Base-by-base conservation (phyloP, 2,329 filamentous ascomycete genomes). In the Sporothrix pallida region DNA sequence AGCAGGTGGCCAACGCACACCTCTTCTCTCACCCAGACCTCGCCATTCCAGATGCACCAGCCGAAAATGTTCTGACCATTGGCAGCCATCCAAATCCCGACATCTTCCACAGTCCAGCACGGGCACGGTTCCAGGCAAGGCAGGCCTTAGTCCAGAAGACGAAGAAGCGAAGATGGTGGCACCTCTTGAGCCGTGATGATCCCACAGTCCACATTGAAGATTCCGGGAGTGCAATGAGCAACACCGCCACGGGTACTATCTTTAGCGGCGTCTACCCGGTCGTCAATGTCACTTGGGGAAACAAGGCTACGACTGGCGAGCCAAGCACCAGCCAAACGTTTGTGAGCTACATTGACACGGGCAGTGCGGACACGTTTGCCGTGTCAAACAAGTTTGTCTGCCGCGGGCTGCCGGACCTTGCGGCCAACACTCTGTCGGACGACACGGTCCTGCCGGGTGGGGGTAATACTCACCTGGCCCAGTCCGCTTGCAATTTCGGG, bases 401-500 rank as follows among this genome's bases (percentile, higher is more conserved):
- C 44, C 58, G 52, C 7, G 68, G 62, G 0, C 8, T 63, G 17
- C 60, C 60, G 17, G 17, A 44, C 17, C 13, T 44, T 37, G 44
- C 17, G 37, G 60, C 60, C 31, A 63, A 63, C 60, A 44, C 31
- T 9, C 9, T 44, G 2, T 44, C 37, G 5, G 60, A 63, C 17
- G 17, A 63, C 15, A 12, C 7, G 2, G 3, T 31, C 3, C 31
- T n/a, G 2, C 20, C 31, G 1, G 60, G 31, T 2, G 12, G 6
- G 17, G 15, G 15, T 26, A 62, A 7, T 12, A 26, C 10, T 56
- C 15, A 23, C 31, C 9, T 73, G 8, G 5, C 58, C 13, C 75
- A 76, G 60, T 52, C 74, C 1, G 72, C 71, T 12, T 78, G 77
- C 72, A 71, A 68, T 4, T 78, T 78, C n/a, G 77, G 77, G 7